A percentile compares a stretch with the other conserved stretches of the same genome.
These are phyloP conservation scores for Pyrenula aspistea DNA, from an alignment of 495 filamentous ascomycete genomes.

Conservation along the genomic window DNA sequence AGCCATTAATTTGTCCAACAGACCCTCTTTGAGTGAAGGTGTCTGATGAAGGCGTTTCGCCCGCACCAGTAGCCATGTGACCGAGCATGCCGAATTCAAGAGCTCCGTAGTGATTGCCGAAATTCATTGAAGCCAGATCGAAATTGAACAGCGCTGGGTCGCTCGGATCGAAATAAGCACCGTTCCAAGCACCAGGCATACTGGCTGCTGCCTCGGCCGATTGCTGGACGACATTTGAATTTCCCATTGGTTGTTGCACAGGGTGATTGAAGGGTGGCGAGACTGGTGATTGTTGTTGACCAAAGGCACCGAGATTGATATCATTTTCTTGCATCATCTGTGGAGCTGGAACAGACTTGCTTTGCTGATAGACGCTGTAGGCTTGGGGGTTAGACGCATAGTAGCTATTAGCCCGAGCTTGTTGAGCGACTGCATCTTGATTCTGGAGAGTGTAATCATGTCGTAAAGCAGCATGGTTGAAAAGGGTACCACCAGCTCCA, in stretches of 20 bases:
- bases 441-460: conserved; percentile 14
- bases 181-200: conserved; percentile 22
- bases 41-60: conserved; percentile 65
- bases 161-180: conserved; percentile 68
- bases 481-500: conserved; percentile 34
- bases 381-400: conserved; percentile 27
- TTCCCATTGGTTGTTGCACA: conserved; percentile 26
- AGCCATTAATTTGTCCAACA: conserved; percentile 32
- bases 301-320: conserved; percentile 30
- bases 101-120: conserved; percentile 88
- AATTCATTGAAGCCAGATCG: conserved; percentile 85
- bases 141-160: conserved; percentile 90
- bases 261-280: conserved; percentile 46
- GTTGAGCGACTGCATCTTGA: conserved; percentile 13
- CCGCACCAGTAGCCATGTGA: conserved; percentile 81
- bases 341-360: conserved; percentile 15
- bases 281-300: conserved; percentile 53
- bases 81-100: conserved; percentile 89
- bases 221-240: conserved; percentile 19
- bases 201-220: conserved; percentile 20
- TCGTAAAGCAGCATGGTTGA: conserved; percentile 19
- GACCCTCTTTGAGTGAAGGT: conserved; percentile 31
- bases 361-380: conserved; percentile 30
- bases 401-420: conserved; percentile 5
- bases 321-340: conserved; percentile 35